phyloP scores from a whole-genome alignment of 305 asterid genomes.

The Monarda citriodora region DNA sequence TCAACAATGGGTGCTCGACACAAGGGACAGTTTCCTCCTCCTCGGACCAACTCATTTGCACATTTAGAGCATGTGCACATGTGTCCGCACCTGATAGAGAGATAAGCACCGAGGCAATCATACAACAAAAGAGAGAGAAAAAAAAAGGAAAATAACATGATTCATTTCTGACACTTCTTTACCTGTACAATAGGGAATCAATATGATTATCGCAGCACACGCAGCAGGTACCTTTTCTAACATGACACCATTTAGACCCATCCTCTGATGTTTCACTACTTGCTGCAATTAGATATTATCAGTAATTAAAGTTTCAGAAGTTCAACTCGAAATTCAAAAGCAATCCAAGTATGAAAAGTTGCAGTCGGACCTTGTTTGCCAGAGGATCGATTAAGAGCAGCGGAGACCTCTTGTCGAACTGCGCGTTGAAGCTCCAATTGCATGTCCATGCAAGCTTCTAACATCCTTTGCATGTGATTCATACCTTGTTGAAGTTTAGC shows the following conservation, averaged over 20 bases:
- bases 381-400: slow-evolving; percentile 85
- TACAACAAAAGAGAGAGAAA: neutral
- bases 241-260: slow-evolving; percentile 81
- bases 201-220: slow-evolving; percentile 88
- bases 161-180: slow-evolving; percentile 10
- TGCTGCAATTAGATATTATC: slow-evolving; percentile 24
- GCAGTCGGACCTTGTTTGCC: slow-evolving; percentile 63
- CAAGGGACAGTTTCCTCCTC: slow-evolving; percentile 93
- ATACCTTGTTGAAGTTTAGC: slow-evolving; percentile 92
- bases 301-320: slow-evolving; percentile 20
- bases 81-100: slow-evolving; percentile 83
- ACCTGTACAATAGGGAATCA: slow-evolving; percentile 91
- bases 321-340: neutral
- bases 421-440: slow-evolving; percentile 97
- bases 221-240: slow-evolving; percentile 92
- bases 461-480: slow-evolving; percentile 97
- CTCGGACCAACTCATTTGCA: slow-evolving; percentile 80
- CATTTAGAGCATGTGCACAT: slow-evolving; percentile 97
- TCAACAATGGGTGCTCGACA: slow-evolving; percentile 96
- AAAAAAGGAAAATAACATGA: neutral
- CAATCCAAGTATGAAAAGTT: slow-evolving; percentile 9
- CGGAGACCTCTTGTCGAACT: slow-evolving; percentile 95
- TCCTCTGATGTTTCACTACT: slow-evolving; percentile 75
- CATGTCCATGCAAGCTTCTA: slow-evolving; percentile 99
- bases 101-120: neutral